Evolutionary conservation across 305 asterid species (phyloP).

Genomic region (Lippia alba): DNA sequence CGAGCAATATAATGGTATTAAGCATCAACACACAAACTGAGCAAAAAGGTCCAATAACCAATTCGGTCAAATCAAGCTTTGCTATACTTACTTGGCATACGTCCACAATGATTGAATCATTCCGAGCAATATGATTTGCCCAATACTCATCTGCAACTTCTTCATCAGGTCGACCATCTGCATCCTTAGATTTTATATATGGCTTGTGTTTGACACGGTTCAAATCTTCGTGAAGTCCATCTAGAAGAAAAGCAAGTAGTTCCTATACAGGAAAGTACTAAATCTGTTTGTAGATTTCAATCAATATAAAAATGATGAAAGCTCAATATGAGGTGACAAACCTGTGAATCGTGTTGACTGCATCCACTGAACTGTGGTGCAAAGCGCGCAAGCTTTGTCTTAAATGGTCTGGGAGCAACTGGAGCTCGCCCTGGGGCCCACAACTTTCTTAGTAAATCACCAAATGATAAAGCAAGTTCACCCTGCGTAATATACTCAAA

Average conservation of each 20-base stretch:
- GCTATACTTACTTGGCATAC: constrained; percentile 88
- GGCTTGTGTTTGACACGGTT: constrained; percentile 98
- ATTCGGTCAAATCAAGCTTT: constrained; percentile 15
- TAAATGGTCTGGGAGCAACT: constrained; percentile 91
- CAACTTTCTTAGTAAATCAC: constrained; percentile 92
- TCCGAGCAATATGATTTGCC: constrained; percentile 99
- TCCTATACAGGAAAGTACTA: constrained; percentile 61
- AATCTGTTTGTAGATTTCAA: constrained; percentile 29
- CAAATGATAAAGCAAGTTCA: constrained; percentile 98
- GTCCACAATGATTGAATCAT: constrained; percentile 97
- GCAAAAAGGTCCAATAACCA: constrained; percentile 17
- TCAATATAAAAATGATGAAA: constrained; percentile 28
- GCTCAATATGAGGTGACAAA: constrained; percentile 32
- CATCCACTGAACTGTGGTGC: constrained; percentile 99
- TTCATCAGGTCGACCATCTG: constrained; percentile 97
- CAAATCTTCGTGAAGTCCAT: constrained; percentile 99
- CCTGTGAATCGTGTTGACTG: constrained; percentile 99
- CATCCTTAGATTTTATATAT: constrained; percentile 87
- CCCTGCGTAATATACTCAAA: constrained; percentile 62
- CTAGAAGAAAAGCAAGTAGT: constrained; percentile 97
- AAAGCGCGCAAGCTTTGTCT: constrained; percentile 91
- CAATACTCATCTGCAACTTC: constrained; percentile 99
- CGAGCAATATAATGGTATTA: constrained; percentile 26
- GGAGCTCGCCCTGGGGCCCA: constrained; percentile 98
- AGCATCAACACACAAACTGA: constrained; percentile 8